Evolutionary conservation across 2,329 filamentous ascomycete species (phyloP).

Genomic region (Phyllosticta citriasiana): DNA sequence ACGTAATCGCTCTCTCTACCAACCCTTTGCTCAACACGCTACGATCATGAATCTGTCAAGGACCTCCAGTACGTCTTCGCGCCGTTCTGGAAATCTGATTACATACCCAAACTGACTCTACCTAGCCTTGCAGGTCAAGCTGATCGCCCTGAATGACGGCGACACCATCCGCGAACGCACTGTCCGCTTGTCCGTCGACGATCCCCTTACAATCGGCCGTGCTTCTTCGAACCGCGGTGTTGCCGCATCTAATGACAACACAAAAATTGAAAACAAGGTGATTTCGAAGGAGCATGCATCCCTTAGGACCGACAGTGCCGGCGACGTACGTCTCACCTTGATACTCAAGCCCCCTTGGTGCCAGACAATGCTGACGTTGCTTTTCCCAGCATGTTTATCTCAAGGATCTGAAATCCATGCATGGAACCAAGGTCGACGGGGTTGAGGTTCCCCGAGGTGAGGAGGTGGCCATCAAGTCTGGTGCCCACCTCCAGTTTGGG

Average conservation of each 20-base stretch:
- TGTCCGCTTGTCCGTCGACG: conserved; percentile 19
- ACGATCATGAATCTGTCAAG: background rate
- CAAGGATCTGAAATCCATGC: conserved; percentile 49
- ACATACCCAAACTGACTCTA: conserved; percentile 30
- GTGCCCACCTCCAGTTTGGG: conserved; percentile 28
- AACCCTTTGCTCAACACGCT: background rate
- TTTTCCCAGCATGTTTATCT: conserved; percentile 32
- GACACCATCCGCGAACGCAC: conserved; percentile 27
- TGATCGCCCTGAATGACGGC: conserved; percentile 27
- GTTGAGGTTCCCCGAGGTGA: conserved; percentile 17
- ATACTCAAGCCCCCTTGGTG: conserved; percentile 4
- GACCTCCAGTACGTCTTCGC: background rate
- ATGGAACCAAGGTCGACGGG: conserved; percentile 50
- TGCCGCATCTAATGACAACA: conserved; percentile 42
- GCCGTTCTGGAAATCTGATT: background rate
- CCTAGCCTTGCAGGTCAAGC: conserved; percentile 21
- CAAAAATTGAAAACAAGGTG: conserved; percentile 60
- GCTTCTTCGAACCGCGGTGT: conserved; percentile 31
- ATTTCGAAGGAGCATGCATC: conserved; percentile 61
- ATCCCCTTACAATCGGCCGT: conserved; percentile 30
- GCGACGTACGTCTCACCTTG: conserved; percentile 8
- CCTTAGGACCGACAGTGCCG: conserved; percentile 18
- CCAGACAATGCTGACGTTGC: background rate
- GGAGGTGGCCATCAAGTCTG: conserved; percentile 18
- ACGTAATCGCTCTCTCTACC: no score